phyloP scores from a whole-genome alignment of 2,329 filamentous ascomycete genomes.

The Trichoderma lentiforme region DNA sequence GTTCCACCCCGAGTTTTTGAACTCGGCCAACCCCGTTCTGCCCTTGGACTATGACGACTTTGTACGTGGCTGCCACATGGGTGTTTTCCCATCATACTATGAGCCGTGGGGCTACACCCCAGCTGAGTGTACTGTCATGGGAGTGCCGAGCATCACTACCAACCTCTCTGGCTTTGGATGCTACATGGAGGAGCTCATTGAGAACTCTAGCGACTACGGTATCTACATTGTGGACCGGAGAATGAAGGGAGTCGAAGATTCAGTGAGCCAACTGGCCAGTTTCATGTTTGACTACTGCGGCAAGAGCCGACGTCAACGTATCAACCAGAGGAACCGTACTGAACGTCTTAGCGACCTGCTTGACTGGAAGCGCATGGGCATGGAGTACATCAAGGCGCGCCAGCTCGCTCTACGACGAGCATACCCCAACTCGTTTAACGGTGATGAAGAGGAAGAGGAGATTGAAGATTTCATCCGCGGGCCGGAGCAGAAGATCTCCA shows the following conservation, averaged over 20 bases:
- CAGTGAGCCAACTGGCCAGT: slow-evolving; percentile 87
- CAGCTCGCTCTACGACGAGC: slow-evolving; percentile 88
- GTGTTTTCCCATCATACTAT: slow-evolving; percentile 96
- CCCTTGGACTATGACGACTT: slow-evolving; percentile 98
- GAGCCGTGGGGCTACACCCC: slow-evolving; percentile 99
- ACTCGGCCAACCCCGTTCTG: slow-evolving; percentile 90
- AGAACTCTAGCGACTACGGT: slow-evolving; percentile 96
- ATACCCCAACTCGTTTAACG: slow-evolving; percentile 81
- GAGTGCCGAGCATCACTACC: slow-evolving; percentile 95
- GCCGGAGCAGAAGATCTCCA: slow-evolving; percentile 90
- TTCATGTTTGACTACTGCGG: slow-evolving; percentile 87
- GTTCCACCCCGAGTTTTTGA: slow-evolving; percentile 97
- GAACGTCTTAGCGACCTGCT: slow-evolving; percentile 91
- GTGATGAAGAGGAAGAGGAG: slow-evolving; percentile 65
- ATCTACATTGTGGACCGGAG: slow-evolving; percentile 98
- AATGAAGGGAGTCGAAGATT: slow-evolving; percentile 93
- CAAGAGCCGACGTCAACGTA: slow-evolving; percentile 93
- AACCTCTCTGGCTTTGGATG: slow-evolving; percentile 97
- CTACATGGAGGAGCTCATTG: slow-evolving; percentile 99
- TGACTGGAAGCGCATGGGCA: slow-evolving; percentile 99
- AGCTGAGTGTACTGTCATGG: slow-evolving; percentile 98
- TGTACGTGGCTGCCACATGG: slow-evolving; percentile 91
- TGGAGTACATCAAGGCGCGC: slow-evolving; percentile 98
- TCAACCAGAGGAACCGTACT: slow-evolving; percentile 97
- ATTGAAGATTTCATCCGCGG: slow-evolving; percentile 82